Evolutionary conservation across 148 eudicot species (phyloP), one percentile per base, ranked within the genome.

Genomic region (Amaranthus cruentus): DNA sequence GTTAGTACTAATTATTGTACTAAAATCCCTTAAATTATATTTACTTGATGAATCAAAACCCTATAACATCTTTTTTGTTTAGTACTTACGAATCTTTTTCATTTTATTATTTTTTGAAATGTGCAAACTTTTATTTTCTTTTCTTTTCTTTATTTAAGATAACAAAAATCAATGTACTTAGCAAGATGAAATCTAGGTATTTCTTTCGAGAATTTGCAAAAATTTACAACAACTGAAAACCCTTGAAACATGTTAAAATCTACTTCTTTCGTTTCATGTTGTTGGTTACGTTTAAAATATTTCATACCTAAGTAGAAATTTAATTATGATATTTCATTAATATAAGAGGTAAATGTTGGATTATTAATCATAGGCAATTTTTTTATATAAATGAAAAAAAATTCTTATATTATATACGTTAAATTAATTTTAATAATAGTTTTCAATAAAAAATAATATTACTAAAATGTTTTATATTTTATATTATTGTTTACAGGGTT

Each of bases 101-200:
- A 46, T 1, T 66, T 14, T 28, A 28, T 66, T 13, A 66, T 18
- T 57, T 21, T 47, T 53, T 2, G 28, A 10, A 58, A 47, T 15
- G 47, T 14, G 62, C 58, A n/a, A 71, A 15, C 13, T 71, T 49
- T 71, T 58, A 1, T 28, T 28, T 28, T 28, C 38, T 28, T 28
- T 28, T 28, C 38, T 28, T 28, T 28, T 28, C 38, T 28, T 57
- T 58, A 51, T 55, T 71, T 47, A 47, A 15, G 21, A 3, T 38
- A 43, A 56, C 9, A 53, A 69, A 14, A 28, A 28, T 28, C 49
- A 54, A 71, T 18, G n/a, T 28, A 28, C 42, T 42, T 57, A 66
- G 55, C 69, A 58, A 57, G 6, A 57, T 71, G 63, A 57, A 71
- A 71, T 71, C 63, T 71, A 71, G 74, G 74, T 46, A 57, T 58